A percentile compares a stretch with the other conserved stretches of the same genome.
These are phyloP conservation scores for Linum usitatissimum DNA, from an alignment of 345 rosid genomes.

Conservation along the genomic window DNA sequence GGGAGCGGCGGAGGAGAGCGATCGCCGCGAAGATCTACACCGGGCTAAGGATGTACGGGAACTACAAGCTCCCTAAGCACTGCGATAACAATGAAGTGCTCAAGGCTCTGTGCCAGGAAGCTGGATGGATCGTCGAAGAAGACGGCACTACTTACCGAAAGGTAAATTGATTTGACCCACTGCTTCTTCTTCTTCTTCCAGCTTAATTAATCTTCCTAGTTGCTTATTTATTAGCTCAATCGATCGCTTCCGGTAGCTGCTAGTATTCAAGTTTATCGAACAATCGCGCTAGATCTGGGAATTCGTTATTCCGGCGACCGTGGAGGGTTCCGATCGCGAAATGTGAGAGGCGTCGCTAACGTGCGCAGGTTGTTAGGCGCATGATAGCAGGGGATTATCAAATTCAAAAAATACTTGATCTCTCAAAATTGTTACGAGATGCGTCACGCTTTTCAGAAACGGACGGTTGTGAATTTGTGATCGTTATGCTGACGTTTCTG, in stretches of 20 bases:
- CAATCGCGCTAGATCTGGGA: slow-evolving; percentile 9
- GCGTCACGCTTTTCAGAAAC: neutral
- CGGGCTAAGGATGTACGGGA: slow-evolving; percentile 73
- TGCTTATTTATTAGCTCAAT: neutral
- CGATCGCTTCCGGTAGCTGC: too few species aligned
- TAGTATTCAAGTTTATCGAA: too few species aligned
- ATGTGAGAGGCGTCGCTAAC: too few species aligned
- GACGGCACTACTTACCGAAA: slow-evolving; percentile 88
- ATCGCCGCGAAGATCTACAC: slow-evolving; percentile 78
- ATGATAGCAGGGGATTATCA: too few species aligned
- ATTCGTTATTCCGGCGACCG: too few species aligned
- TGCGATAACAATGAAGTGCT: slow-evolving; percentile 88
- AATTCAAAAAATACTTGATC: too few species aligned
- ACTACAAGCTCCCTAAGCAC: slow-evolving; percentile 83
- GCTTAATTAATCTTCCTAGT: neutral
- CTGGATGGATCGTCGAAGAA: slow-evolving; percentile 77
- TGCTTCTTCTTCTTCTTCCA: neutral
- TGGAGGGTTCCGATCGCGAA: too few species aligned
- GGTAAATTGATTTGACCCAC: slow-evolving; percentile 26
- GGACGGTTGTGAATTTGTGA: neutral
- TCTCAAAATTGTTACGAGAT: too few species aligned
- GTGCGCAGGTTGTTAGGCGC: too few species aligned
- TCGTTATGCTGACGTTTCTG: neutral
- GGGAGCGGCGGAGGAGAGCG: slow-evolving; percentile 82
- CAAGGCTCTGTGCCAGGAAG: slow-evolving; percentile 76